Evolutionary conservation across 768 basidiomycete genomes (phyloP).

Genomic region (Leucosporidium scottii): DNA sequence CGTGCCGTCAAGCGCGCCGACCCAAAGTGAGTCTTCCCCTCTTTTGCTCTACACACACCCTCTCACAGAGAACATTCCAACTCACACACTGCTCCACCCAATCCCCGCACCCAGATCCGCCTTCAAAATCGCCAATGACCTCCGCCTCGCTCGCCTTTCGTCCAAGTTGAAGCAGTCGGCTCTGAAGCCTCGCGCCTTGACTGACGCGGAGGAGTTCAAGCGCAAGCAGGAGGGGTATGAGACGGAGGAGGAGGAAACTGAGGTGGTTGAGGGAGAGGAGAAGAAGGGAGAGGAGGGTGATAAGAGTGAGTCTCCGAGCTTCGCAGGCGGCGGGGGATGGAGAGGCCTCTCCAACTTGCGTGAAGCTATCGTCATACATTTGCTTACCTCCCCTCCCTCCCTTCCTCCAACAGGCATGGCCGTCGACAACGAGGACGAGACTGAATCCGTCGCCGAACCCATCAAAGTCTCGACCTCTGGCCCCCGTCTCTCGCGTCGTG

Average conservation of each 20-base stretch:
- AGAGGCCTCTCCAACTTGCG: no score
- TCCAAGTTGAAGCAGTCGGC: conserved; percentile 13
- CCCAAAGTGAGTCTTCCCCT: conserved; percentile 8
- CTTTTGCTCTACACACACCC: neutral
- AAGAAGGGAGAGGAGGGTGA: conserved; percentile 3
- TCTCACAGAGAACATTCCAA: neutral
- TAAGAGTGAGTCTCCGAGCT: no score
- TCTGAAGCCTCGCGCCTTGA: conserved; percentile 22
- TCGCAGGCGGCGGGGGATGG: no score
- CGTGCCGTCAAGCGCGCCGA: conserved; percentile 28
- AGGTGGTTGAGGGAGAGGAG: neutral
- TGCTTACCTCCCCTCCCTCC: no score
- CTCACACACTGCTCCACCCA: neutral
- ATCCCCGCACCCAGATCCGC: conserved; percentile 8
- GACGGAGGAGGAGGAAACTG: conserved; percentile 24
- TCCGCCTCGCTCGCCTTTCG: conserved; percentile 19
- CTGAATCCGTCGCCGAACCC: conserved; percentile 8
- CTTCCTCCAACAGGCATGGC: no score
- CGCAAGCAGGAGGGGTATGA: conserved; percentile 30
- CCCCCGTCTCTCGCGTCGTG: conserved; percentile 38
- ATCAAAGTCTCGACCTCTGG: conserved; percentile 43
- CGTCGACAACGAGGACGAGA: conserved; percentile 21
- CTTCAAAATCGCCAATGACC: conserved; percentile 25
- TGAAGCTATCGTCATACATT: no score
- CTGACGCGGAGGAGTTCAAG: conserved; percentile 30